phyloP scores from a whole-genome alignment of 768 basidiomycete genomes.

The Pisolithus microcarpus region DNA sequence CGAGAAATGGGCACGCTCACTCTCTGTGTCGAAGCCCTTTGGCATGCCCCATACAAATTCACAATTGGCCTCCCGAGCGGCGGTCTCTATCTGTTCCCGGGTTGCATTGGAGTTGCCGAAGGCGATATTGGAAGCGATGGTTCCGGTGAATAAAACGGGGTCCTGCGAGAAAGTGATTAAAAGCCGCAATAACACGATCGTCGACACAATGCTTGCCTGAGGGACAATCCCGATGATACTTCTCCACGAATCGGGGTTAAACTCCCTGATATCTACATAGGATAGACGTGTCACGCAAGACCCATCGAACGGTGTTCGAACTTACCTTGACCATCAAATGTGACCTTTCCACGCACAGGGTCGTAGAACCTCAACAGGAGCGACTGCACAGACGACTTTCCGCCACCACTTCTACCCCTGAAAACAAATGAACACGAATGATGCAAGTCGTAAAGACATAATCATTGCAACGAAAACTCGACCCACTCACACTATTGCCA shows the following conservation, averaged over 20 bases:
- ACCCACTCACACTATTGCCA: constrained; percentile 81
- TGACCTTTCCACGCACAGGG: constrained; percentile 73
- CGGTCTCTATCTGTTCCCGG: constrained; percentile 77
- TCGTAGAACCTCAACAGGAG: constrained; percentile 87
- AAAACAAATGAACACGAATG: constrained; percentile 1
- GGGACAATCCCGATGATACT: constrained; percentile 88
- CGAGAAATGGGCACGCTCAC: constrained; percentile 37
- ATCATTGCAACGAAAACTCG: not conserved
- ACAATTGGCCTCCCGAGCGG: constrained; percentile 88
- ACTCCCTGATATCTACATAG: constrained; percentile 72
- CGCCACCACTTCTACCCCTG: constrained; percentile 88
- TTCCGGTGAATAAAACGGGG: constrained; percentile 84
- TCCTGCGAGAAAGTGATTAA: constrained; percentile 34
- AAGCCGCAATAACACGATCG: not conserved
- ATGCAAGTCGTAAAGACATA: not conserved
- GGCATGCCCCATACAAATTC: constrained; percentile 96
- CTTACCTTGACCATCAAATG: constrained; percentile 80
- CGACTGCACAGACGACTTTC: constrained; percentile 88
- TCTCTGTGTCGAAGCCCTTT: constrained; percentile 87
- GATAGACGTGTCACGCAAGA: not conserved
- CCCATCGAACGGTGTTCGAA: not conserved
- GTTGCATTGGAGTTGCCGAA: constrained; percentile 75
- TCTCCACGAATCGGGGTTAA: constrained; percentile 82
- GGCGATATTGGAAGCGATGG: constrained; percentile 91
- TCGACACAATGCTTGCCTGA: constrained; percentile 38